Base-by-base conservation (phyloP, 1,284 basidiomycete genomes). In the Moniliella sp. region DNA sequence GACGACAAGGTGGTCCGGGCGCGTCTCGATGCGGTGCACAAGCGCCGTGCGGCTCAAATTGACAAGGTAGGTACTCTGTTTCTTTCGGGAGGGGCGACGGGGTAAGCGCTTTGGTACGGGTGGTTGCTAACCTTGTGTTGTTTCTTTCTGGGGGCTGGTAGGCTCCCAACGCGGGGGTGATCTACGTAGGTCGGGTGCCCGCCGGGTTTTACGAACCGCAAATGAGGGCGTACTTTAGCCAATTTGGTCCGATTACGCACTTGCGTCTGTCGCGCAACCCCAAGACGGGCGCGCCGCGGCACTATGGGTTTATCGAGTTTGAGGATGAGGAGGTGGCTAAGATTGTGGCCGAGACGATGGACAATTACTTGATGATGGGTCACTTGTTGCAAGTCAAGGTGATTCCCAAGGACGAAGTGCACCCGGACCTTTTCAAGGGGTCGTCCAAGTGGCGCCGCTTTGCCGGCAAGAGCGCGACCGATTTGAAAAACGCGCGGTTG, bases 341-440 rank as follows among this genome's bases (percentile, higher is more conserved):
- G 55, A 93, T 99, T 42, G 91, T 94, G 7, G 77, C 79, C 4
- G 91, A 97, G 55, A 97, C 91, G 28, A 94, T 97, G 88, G 74
- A 99, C 69, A 94, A 94, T 65, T 99, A 94, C 62, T 71, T 99
- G 17, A 68, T 99, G 45, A 74, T 79, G 68, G 86, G 86, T 3
- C 82, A 91, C 51, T 75, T 99, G 43, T 68, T 99, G 30, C 74
- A 73, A 39, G 93, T 88, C 65, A 39, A 43, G 11, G 75, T 78
- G 50, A 64, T 67, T 27, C 77, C 83, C 13, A 73, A 74, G 45
- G 81, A 86, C 18, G 65, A 88, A 44, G 72, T 94, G 0, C 86
- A 97, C 61, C 78, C 84, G 3, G 74, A 84, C 52, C 64, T 97
- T 3, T 99, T 91, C 91, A 67, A 88, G 10, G 88, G 91, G n/a